Evolutionary conservation across 169 alveolate genomes (phyloP).

Genomic region (Cryptosporidium tyzzeri): DNA sequence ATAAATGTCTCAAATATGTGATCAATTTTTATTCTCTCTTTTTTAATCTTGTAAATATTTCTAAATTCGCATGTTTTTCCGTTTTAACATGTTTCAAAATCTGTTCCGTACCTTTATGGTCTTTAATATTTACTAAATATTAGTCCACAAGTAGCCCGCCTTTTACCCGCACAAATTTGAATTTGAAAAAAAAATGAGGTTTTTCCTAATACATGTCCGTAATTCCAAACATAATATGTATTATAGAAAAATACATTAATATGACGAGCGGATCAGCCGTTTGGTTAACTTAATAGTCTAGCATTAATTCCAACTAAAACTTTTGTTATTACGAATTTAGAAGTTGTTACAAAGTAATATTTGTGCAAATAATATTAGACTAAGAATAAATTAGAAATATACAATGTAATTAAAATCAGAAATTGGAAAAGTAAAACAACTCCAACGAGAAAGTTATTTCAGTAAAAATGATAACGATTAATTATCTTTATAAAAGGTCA

Average conservation of each 20-base stretch:
- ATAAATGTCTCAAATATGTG: slow-evolving; percentile 9
- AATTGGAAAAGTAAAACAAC: background rate
- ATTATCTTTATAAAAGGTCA: no score
- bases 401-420: no score
- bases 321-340: no score
- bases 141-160: slow-evolving; percentile 73
- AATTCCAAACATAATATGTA: background rate
- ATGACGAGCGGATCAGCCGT: no score
- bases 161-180: slow-evolving; percentile 18
- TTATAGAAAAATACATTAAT: background rate
- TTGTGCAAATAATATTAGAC: no score
- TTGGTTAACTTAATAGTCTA: background rate
- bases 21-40: background rate
- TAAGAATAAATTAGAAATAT: no score
- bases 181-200: slow-evolving; percentile 22
- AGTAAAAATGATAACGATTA: background rate
- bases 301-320: background rate
- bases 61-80: slow-evolving; percentile 5
- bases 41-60: slow-evolving; percentile 3
- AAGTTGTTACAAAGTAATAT: background rate
- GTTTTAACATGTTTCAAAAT: slow-evolving; percentile 12
- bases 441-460: no score
- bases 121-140: slow-evolving; percentile 5
- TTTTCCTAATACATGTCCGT: background rate
- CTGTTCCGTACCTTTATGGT: slow-evolving; percentile 37